Evolutionary conservation across 2,329 filamentous ascomycete genomes (phyloP).

Genomic region (Pseudogymnoascus sp.): DNA sequence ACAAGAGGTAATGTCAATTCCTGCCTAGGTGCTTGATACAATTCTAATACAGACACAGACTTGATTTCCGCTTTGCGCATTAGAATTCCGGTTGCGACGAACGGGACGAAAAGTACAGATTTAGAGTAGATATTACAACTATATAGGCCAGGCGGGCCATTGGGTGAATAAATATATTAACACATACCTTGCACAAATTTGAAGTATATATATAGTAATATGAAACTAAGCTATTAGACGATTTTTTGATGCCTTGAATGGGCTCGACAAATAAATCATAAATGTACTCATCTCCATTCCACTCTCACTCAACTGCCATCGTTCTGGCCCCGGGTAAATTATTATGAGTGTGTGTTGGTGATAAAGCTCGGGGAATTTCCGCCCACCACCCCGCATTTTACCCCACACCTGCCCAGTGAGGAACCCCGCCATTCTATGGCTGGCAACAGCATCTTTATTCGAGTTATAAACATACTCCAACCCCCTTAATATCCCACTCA

Average conservation of each 20-base stretch:
- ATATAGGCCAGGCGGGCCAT: neutral
- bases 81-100: neutral
- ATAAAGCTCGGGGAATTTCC: neutral
- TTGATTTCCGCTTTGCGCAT: constrained; percentile 12
- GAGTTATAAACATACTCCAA: neutral
- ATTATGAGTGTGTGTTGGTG: neutral
- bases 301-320: neutral
- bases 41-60: neutral
- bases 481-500: neutral
- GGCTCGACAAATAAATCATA: neutral
- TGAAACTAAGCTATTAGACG: neutral
- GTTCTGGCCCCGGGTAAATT: neutral
- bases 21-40: neutral
- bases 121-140: neutral
- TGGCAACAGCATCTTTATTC: too few species aligned
- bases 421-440: neutral
- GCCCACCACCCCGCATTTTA: neutral
- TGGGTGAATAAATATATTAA: neutral
- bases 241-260: neutral
- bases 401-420: neutral
- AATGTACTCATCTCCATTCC: neutral
- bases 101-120: neutral
- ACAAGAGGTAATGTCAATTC: constrained; percentile 25
- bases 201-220: neutral
- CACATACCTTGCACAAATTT: neutral